Evolutionary conservation across 2,329 filamentous ascomycete species (phyloP).

Genomic region (Epichloe hybrida): DNA sequence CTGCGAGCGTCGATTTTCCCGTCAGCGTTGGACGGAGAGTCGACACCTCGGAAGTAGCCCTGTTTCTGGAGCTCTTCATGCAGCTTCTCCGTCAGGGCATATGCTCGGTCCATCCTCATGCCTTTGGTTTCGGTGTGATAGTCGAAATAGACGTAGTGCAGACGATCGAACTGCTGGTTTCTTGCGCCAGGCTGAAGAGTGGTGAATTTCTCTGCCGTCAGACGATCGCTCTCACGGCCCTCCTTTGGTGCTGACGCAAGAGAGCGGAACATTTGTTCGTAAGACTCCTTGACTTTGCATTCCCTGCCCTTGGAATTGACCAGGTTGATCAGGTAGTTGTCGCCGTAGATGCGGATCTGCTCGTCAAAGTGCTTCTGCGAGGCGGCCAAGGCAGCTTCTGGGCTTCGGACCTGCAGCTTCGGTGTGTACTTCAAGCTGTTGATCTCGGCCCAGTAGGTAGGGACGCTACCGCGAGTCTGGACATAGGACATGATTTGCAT

Average conservation of each 20-base stretch:
- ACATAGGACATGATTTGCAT: constrained; percentile 88
- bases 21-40: constrained; percentile 59
- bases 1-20: constrained; percentile 68
- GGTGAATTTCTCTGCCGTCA: constrained; percentile 69
- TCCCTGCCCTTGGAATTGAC: constrained; percentile 95
- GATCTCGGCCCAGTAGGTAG: constrained; percentile 91
- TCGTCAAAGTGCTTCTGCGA: constrained; percentile 83
- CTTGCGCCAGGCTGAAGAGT: constrained; percentile 52
- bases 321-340: constrained; percentile 93
- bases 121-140: constrained; percentile 98
- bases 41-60: constrained; percentile 84
- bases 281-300: constrained; percentile 77
- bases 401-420: constrained; percentile 72
- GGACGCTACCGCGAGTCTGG: constrained; percentile 91
- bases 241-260: constrained; percentile 59
- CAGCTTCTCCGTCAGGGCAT: constrained; percentile 72
- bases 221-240: constrained; percentile 47
- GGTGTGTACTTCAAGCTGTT: constrained; percentile 88
- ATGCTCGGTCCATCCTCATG: constrained; percentile 80
- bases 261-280: constrained; percentile 75
- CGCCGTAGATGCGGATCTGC: constrained; percentile 85
- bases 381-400: constrained; percentile 66
- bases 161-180: constrained; percentile 56
- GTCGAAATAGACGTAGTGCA: constrained; percentile 98
- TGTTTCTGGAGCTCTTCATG: constrained; percentile 63